phyloP scores from a whole-genome alignment of 108 stramenopile species.

The Nitzschia putrida region DNA sequence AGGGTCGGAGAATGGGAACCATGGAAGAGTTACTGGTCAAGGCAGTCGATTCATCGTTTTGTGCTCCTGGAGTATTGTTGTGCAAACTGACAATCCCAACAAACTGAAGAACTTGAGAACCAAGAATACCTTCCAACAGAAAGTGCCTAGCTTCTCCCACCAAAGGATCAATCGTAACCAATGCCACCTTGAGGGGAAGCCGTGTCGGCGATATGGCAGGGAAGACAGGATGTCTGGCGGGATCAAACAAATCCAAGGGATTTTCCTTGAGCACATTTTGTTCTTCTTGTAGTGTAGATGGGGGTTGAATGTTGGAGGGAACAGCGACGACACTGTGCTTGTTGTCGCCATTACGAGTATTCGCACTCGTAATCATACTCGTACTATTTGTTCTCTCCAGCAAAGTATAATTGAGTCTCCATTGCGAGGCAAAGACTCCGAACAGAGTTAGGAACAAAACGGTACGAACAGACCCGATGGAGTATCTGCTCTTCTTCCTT shows the following conservation, averaged over 20 bases:
- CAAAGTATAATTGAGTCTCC: too few relatives aligned
- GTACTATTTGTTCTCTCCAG: too few relatives aligned
- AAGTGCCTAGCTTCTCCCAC: constrained; percentile 19
- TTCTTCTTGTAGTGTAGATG: not conserved
- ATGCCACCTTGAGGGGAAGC: constrained; percentile 15
- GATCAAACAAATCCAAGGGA: constrained; percentile 7
- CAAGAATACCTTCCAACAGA: constrained; percentile 13
- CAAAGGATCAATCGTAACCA: constrained; percentile 18
- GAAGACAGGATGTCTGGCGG: constrained; percentile 2
- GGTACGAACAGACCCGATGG: too few relatives aligned
- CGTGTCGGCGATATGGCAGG: not conserved
- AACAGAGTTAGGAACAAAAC: too few relatives aligned
- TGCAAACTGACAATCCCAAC: constrained; percentile 16
- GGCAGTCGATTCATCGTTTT: not conserved
- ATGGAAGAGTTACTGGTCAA: not conserved
- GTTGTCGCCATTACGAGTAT: too few relatives aligned
- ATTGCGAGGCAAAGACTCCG: too few relatives aligned
- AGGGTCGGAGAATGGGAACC: not conserved
- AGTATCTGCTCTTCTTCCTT: too few relatives aligned
- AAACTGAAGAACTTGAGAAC: not conserved
- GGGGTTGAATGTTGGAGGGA: too few relatives aligned
- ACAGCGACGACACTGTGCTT: too few relatives aligned
- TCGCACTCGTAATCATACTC: too few relatives aligned
- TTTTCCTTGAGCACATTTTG: not conserved
- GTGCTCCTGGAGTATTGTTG: constrained; percentile 5